Evolutionary conservation across 108 stramenopile species (phyloP), one percentile per base, ranked within the genome.

Genomic region (Aurantiochytrium sp.): DNA sequence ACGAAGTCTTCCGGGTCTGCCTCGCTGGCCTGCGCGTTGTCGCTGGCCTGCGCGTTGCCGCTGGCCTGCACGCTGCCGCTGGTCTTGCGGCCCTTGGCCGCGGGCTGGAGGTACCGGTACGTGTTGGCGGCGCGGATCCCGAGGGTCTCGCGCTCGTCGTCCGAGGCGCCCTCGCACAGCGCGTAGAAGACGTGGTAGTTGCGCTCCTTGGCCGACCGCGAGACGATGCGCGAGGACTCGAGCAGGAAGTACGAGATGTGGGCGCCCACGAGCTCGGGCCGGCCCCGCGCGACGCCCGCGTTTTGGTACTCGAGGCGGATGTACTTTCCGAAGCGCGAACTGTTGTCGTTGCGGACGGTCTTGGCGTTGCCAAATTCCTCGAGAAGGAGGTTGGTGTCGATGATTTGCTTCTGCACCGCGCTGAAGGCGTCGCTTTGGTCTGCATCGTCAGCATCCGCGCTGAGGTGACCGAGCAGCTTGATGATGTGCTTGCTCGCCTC

Each of bases 161-260:
- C 87, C 4, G 92, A 89, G 5, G 95, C 94, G 42, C 94, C 92
- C 39, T 90, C 87, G 52, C 96, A 88, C 52, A 99, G 94, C 89
- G 98, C 96, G 87, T 98, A 98, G 87, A 98, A 98, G 50, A 98
- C 91, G 89, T 98, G 98, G 91, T 96, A 98, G 86, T 96, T 97
- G 6, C 98, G 87, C 90, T 98, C 98, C 21, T 95, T 94, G 5
- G 85, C 50, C 36, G 90, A 90, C 55, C 94, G 91, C 59, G 95
- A 93, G 34, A 97, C 96, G 65, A 97, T 94, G 22, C 98, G 94
- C 37, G 93, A 95, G 89, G 97, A 97, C 90, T 98, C 98, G 4
- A 98, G 91, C 53, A 98, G 93, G 86, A 97, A 98, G 24, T 95
- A 96, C 87, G 55, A 55, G 85, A 93, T 94, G 55, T 69, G 54